Conservation (phyloP, 2,329 filamentous ascomycete genomes). For the Davidsoniella virescens region DNA sequence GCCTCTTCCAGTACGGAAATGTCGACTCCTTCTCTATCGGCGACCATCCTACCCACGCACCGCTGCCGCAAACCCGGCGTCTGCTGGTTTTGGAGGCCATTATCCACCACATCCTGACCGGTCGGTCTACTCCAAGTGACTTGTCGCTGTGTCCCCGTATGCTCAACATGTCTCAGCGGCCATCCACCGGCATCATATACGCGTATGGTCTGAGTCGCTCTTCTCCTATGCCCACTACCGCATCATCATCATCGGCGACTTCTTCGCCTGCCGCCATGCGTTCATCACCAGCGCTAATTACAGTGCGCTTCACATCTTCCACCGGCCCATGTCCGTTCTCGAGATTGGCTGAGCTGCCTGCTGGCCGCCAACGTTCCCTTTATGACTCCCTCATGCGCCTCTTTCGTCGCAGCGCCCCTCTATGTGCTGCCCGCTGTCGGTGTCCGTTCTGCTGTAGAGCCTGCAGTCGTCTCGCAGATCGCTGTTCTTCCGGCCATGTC, state of each 20-base stretch:
- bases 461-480: slow-evolving; percentile 1
- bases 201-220: background rate
- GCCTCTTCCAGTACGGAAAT: slow-evolving; percentile 3
- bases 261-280: background rate
- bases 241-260: background rate
- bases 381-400: background rate
- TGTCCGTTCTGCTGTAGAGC: slow-evolving; percentile 6
- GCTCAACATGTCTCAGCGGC: background rate
- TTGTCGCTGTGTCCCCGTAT: slow-evolving; percentile 1
- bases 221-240: background rate
- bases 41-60: background rate
- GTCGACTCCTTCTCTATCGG: slow-evolving; percentile 1
- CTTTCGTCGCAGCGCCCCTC: background rate
- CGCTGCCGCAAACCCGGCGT: background rate
- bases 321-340: slow-evolving; percentile 1
- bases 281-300: background rate
- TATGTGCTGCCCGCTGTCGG: background rate
- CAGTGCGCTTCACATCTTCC: background rate
- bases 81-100: slow-evolving; percentile 2
- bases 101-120: slow-evolving; percentile 1
- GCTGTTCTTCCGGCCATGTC: background rate
- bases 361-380: background rate
- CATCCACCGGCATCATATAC: slow-evolving; percentile 1
- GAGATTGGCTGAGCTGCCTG: background rate
- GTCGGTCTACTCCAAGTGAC: background rate